A percentile compares a stretch with the other conserved stretches of the same genome.
Evolutionary conservation across 1,284 basidiomycete genomes (phyloP).

Genomic region (Lentinus polychrous): DNA sequence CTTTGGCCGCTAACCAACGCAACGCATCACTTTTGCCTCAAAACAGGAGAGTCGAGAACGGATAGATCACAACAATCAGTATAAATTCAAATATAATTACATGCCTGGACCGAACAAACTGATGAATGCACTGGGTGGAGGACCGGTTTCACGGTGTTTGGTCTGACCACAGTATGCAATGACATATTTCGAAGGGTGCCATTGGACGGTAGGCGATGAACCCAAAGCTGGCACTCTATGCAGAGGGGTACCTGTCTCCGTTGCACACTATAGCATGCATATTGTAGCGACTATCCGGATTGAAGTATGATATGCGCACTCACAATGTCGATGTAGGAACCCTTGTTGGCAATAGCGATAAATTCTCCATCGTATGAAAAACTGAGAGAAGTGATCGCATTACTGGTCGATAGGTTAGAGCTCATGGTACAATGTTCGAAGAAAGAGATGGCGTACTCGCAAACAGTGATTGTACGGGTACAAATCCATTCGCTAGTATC

Average conservation of each 20-base stretch:
- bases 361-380: slow-evolving; percentile 80
- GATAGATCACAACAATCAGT: too few relatives aligned
- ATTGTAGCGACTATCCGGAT: not conserved
- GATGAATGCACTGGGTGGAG: slow-evolving; percentile 55
- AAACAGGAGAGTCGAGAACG: too few relatives aligned
- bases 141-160: slow-evolving; percentile 50
- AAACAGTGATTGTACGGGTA: slow-evolving; percentile 62
- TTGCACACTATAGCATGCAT: slow-evolving; percentile 47
- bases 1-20: not conserved
- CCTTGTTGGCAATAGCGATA: slow-evolving; percentile 63
- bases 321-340: slow-evolving; percentile 73
- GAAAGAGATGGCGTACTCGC: slow-evolving; percentile 52
- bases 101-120: slow-evolving; percentile 62
- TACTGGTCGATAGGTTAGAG: slow-evolving; percentile 31
- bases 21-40: too few relatives aligned
- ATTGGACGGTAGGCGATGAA: slow-evolving; percentile 60
- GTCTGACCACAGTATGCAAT: slow-evolving; percentile 75
- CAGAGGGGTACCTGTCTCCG: slow-evolving; percentile 62
- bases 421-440: not conserved
- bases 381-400: slow-evolving; percentile 67
- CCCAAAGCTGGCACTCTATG: slow-evolving; percentile 64
- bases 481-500: slow-evolving; percentile 75
- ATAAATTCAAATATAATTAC: slow-evolving; percentile 7
- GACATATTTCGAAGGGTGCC: slow-evolving; percentile 74
- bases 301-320: slow-evolving; percentile 11